Evolutionary conservation across 2,329 filamentous ascomycete genomes (phyloP).

Genomic region (Colletotrichum karsti): DNA sequence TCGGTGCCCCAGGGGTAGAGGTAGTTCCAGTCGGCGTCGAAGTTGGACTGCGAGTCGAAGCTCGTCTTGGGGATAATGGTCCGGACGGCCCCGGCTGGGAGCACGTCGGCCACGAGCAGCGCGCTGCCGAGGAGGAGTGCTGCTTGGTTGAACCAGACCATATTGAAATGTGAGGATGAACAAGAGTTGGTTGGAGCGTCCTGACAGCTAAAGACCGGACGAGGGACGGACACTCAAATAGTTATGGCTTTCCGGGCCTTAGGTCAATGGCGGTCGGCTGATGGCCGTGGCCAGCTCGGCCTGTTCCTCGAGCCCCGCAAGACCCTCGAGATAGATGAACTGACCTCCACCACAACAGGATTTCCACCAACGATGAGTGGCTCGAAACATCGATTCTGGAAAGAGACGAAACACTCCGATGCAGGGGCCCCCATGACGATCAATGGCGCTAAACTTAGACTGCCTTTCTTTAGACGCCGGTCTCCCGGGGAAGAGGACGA

Average conservation of each 20-base stretch:
- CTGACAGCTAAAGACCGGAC: not conserved
- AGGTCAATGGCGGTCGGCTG: not conserved
- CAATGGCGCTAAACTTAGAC: not conserved
- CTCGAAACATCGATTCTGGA: conserved; percentile 1
- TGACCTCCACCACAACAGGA: not conserved
- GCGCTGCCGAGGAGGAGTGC: conserved; percentile 11
- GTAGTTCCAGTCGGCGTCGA: conserved; percentile 56
- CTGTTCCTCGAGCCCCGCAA: not conserved
- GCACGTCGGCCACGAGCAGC: conserved; percentile 21
- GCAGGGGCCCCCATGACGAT: conserved; percentile 6
- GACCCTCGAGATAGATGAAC: conserved; percentile 12
- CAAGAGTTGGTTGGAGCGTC: not conserved
- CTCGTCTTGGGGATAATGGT: conserved; percentile 27
- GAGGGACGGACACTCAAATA: not conserved
- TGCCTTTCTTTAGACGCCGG: not conserved
- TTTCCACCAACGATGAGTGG: not conserved
- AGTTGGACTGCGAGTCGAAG: conserved; percentile 31
- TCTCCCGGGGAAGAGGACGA: not conserved
- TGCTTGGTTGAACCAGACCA: conserved; percentile 15
- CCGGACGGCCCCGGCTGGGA: not conserved
- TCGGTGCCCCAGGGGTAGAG: conserved; percentile 64
- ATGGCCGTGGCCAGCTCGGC: not conserved
- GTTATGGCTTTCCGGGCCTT: not conserved
- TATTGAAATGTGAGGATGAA: not conserved
- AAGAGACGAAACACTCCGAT: conserved; percentile 1